Evolutionary conservation across 306 rosid genomes (phyloP).

Genomic region (Canavalia gladiata): DNA sequence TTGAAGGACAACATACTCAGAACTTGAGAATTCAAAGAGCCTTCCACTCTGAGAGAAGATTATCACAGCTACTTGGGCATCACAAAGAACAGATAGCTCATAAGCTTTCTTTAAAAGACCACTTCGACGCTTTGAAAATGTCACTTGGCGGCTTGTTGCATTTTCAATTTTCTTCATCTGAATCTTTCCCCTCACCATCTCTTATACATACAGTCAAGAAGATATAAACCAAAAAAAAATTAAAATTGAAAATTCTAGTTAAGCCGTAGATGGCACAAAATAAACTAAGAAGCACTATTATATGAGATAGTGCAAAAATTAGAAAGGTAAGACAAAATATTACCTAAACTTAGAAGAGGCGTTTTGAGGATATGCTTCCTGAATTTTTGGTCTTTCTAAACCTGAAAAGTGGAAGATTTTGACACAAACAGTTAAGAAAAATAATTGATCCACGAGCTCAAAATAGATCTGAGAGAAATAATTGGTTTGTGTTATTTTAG

Average conservation of each 20-base stretch:
- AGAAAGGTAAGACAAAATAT: neutral
- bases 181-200: slow-evolving; percentile 78
- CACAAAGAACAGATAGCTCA: slow-evolving; percentile 79
- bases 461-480: slow-evolving; percentile 1
- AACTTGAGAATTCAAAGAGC: slow-evolving; percentile 67
- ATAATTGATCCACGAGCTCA: neutral
- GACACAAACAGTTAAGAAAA: neutral
- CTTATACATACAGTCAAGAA: neutral
- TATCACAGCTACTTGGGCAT: slow-evolving; percentile 68
- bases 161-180: slow-evolving; percentile 71
- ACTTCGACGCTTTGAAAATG: slow-evolving; percentile 68
- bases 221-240: too few species aligned
- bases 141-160: slow-evolving; percentile 66
- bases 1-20: slow-evolving; percentile 60
- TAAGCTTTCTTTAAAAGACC: slow-evolving; percentile 76
- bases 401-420: slow-evolving; percentile 3
- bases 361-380: neutral
- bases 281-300: neutral
- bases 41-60: slow-evolving; percentile 75
- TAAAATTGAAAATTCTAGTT: neutral
- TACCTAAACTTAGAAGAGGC: slow-evolving; percentile 21
- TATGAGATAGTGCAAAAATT: neutral
- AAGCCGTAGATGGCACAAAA: neutral
- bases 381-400: neutral
- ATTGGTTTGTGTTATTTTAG: neutral